Conservation (phyloP, 306 rosid species). For the Cyamopsis tetragonoloba region DNA sequence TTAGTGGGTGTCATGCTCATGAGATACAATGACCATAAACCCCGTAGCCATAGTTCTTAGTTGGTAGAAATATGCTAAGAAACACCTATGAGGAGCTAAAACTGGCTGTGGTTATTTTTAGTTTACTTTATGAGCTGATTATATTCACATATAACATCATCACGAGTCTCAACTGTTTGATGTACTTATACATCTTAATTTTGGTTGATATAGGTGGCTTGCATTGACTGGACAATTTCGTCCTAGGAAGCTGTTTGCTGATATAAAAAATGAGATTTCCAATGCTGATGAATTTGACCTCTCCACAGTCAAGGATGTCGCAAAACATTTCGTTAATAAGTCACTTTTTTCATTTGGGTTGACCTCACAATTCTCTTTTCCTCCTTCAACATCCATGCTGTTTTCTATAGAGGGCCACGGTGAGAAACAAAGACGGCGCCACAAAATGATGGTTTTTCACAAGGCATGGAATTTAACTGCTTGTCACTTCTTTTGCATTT, state of each 20-base stretch:
- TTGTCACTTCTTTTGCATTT: background rate
- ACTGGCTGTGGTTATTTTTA: background rate
- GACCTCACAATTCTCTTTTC: constrained; percentile 50
- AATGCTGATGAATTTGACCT: constrained; percentile 40
- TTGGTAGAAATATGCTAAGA: background rate
- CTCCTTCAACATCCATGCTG: constrained; percentile 48
- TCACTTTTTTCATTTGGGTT: constrained; percentile 66
- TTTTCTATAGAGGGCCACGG: constrained; percentile 67
- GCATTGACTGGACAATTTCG: constrained; percentile 74
- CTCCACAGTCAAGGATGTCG: constrained; percentile 63
- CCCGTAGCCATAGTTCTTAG: background rate
- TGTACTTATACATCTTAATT: constrained; percentile 15
- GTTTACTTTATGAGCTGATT: background rate
- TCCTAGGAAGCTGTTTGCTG: constrained; percentile 69
- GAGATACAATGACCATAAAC: background rate
- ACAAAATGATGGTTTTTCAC: constrained; percentile 54
- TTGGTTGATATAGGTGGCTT: constrained; percentile 63
- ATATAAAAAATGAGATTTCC: constrained; percentile 58
- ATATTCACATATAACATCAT: constrained; percentile 1
- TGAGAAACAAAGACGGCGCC: constrained; percentile 62
- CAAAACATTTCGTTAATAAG: constrained; percentile 65
- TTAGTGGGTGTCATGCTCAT: background rate
- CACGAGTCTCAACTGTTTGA: constrained; percentile 3
- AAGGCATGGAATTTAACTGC: constrained; percentile 41
- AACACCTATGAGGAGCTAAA: background rate